These are phyloP conservation scores for Parietaria judaica DNA, from an alignment of 306 rosid species.

Conservation along the genomic window DNA sequence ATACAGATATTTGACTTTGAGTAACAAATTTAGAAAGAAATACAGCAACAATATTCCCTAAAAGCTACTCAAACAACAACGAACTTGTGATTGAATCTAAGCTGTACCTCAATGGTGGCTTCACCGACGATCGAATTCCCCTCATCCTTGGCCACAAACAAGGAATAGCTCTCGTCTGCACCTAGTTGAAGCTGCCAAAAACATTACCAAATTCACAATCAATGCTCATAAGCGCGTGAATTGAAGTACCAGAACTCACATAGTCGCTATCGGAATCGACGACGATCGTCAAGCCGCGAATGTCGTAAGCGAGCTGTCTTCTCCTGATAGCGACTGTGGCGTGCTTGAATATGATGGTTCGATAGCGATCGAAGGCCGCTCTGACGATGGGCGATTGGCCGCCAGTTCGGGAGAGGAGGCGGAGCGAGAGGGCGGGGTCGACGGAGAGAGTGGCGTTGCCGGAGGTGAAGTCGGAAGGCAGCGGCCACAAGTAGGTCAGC, in stretches of 20 bases:
- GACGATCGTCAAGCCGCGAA: conserved; percentile 40
- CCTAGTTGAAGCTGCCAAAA: conserved; percentile 78
- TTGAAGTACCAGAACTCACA: conserved; percentile 21
- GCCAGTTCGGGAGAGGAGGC: conserved; percentile 29
- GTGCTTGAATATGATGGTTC: conserved; percentile 56
- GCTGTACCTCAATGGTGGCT: conserved; percentile 59
- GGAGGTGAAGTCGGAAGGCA: conserved; percentile 53
- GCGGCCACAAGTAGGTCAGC: conserved; percentile 77
- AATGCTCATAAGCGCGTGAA: too few species aligned
- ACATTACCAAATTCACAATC: background rate
- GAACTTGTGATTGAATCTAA: background rate
- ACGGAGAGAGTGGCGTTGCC: conserved; percentile 58
- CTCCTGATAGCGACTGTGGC: conserved; percentile 26
- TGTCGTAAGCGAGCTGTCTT: conserved; percentile 26
- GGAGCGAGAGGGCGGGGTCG: conserved; percentile 57
- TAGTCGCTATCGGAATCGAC: conserved; percentile 51
- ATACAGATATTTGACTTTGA: too few species aligned
- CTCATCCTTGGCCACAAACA: conserved; percentile 43
- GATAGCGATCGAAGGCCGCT: conserved; percentile 70
- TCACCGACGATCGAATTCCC: conserved; percentile 41
- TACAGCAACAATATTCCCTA: background rate
- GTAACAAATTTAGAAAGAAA: background rate
- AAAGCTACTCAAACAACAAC: background rate
- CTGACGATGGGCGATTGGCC: conserved; percentile 37
- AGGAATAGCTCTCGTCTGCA: conserved; percentile 80